Evolutionary conservation across 163 green algal species (phyloP).

Genomic region (Scenedesmus sp.): DNA sequence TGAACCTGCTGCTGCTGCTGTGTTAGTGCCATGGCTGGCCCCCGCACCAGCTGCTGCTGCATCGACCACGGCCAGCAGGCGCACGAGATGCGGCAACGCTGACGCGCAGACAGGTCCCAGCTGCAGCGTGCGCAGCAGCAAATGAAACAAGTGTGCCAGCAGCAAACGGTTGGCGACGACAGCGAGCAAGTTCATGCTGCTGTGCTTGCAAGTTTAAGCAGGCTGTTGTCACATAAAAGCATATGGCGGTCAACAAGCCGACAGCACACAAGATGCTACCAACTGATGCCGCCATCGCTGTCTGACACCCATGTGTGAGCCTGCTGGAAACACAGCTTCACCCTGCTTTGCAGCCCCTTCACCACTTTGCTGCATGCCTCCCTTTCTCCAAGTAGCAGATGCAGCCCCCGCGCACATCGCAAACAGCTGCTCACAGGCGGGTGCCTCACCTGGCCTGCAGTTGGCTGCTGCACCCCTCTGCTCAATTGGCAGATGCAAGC

Average conservation of each 20-base stretch:
- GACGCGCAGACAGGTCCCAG: conserved; percentile 46
- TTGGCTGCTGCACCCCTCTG: background rate
- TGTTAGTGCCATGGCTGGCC: background rate
- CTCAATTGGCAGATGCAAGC: conserved; percentile 23
- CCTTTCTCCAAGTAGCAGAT: too few relatives aligned
- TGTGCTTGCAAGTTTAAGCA: too few relatives aligned
- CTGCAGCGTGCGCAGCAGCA: background rate
- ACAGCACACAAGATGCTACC: too few relatives aligned
- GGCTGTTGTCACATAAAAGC: too few relatives aligned
- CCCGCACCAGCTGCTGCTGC: background rate
- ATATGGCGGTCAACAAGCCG: too few relatives aligned
- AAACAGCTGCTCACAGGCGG: background rate
- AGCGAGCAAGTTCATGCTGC: too few relatives aligned
- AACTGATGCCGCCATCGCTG: too few relatives aligned
- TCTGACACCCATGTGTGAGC: too few relatives aligned
- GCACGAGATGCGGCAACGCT: conserved; percentile 65
- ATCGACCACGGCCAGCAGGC: conserved; percentile 55
- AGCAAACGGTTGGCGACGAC: background rate
- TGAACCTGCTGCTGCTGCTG: conserved; percentile 4
- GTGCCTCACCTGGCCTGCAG: background rate
- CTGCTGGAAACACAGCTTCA: too few relatives aligned
- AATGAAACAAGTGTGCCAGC: background rate
- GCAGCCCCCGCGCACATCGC: too few relatives aligned
- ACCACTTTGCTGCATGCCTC: too few relatives aligned
- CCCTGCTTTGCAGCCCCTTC: too few relatives aligned